These are phyloP conservation scores for Candida sanyiensis DNA, from an alignment of 805 yeast genomes.

Conservation along the genomic window DNA sequence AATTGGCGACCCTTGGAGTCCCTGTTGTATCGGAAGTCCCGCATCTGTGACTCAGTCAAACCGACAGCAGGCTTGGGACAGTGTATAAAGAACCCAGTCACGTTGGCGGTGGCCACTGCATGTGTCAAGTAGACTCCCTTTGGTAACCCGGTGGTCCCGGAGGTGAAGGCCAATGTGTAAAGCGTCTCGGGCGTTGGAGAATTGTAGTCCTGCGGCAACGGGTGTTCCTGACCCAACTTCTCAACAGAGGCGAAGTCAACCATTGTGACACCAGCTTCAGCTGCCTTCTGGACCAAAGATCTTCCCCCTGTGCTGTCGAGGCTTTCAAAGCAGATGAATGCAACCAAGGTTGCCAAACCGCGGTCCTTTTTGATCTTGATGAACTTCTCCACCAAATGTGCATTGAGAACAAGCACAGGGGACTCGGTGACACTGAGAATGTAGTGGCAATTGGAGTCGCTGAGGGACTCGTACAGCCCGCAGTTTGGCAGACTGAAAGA, in stretches of 20 bases:
- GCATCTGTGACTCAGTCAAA: constrained; percentile 11
- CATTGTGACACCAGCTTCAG: constrained; percentile 28
- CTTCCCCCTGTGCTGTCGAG: constrained; percentile 3
- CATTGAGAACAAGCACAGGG: constrained; percentile 46
- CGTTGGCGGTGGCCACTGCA: constrained; percentile 39
- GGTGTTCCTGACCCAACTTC: constrained; percentile 28
- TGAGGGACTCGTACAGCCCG: constrained; percentile 39
- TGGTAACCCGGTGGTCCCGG: constrained; percentile 67
- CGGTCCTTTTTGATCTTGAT: constrained; percentile 35
- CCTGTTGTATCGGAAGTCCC: constrained; percentile 16
- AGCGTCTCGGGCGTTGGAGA: constrained; percentile 41
- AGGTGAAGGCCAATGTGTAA: constrained; percentile 60
- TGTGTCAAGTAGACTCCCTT: constrained; percentile 71
- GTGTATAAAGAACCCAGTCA: constrained; percentile 26
- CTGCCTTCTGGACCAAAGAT: constrained; percentile 6
- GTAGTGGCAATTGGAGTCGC: constrained; percentile 45
- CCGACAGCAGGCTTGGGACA: constrained; percentile 25
- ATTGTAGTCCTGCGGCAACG: constrained; percentile 22
- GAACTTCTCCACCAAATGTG: constrained; percentile 36
- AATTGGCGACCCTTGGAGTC: constrained; percentile 19
- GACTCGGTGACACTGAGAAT: constrained; percentile 45
- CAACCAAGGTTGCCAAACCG: constrained; percentile 10
- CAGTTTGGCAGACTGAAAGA: constrained; percentile 42
- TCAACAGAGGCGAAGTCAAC: constrained; percentile 28
- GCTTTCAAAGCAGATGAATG: constrained; percentile 17